These are phyloP conservation scores for Cucumis cinereus DNA, from an alignment of 306 rosid genomes.

Conservation along the genomic window DNA sequence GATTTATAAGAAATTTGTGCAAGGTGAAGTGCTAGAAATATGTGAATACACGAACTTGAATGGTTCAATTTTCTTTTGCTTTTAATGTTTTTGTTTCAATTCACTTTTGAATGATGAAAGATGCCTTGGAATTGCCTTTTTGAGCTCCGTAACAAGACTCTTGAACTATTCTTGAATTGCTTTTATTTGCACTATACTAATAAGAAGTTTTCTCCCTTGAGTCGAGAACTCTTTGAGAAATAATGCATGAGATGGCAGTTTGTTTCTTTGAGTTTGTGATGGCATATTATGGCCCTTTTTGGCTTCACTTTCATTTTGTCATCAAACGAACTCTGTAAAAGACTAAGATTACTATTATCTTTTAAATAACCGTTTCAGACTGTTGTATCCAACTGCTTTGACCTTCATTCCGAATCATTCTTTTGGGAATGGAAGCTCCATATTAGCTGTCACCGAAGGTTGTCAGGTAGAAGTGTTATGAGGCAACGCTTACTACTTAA, in stretches of 20 bases:
- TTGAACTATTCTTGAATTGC: background rate
- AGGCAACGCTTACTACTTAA: slow-evolving; percentile 2
- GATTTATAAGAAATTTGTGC: background rate
- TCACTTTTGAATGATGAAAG: background rate
- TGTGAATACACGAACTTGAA: background rate
- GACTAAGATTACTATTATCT: background rate
- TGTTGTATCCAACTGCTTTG: slow-evolving; percentile 64
- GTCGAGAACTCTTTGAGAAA: background rate
- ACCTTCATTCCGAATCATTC: slow-evolving; percentile 37
- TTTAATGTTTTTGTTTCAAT: background rate
- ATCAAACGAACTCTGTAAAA: background rate
- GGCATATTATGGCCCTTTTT: background rate
- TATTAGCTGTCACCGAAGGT: slow-evolving; percentile 72
- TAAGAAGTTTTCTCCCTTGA: background rate
- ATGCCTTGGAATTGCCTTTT: background rate
- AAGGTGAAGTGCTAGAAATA: background rate
- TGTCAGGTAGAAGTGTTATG: slow-evolving; percentile 45
- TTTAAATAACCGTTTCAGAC: slow-evolving; percentile 28
- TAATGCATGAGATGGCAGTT: background rate
- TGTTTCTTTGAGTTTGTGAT: background rate
- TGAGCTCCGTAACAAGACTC: background rate
- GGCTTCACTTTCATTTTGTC: background rate
- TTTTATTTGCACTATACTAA: background rate
- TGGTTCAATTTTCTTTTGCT: background rate
- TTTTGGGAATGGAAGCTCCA: slow-evolving; percentile 43